phyloP scores from a whole-genome alignment of 2,329 filamentous ascomycete genomes.

The Colletotrichum cordylinicola region DNA sequence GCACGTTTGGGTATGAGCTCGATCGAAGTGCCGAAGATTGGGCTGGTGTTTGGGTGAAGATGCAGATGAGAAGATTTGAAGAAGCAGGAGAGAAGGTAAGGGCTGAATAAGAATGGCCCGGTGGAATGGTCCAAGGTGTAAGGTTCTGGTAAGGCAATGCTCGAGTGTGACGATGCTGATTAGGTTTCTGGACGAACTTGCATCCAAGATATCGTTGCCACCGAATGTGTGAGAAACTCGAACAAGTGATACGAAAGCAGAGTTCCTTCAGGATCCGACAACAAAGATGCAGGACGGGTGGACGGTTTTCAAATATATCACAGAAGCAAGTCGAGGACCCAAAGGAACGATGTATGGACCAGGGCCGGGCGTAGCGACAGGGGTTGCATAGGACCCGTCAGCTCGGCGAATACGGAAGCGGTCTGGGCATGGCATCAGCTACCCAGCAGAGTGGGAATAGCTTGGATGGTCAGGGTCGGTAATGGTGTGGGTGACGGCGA shows the following conservation, averaged over 20 bases:
- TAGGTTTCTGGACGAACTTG: constrained; percentile 15
- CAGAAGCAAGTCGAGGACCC: constrained; percentile 10
- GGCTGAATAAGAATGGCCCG: neutral
- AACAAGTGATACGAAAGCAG: neutral
- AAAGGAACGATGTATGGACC: constrained; percentile 18
- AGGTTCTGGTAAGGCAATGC: neutral
- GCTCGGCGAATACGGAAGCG: constrained; percentile 22
- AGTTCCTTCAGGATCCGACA: constrained; percentile 5
- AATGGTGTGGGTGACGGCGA: constrained; percentile 19
- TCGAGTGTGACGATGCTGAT: neutral
- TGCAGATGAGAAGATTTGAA: neutral
- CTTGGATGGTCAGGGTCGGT: constrained; percentile 20
- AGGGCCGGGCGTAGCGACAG: constrained; percentile 11
- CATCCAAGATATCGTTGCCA: neutral
- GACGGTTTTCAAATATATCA: constrained; percentile 22
- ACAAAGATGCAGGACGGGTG: neutral
- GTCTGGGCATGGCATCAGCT: constrained; percentile 23
- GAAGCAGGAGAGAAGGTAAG: neutral
- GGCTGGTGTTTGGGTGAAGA: neutral
- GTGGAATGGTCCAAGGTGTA: neutral
- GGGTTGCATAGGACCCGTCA: constrained; percentile 20
- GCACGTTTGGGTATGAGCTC: neutral
- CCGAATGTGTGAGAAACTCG: neutral
- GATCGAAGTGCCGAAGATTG: neutral
- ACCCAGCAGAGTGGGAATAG: constrained; percentile 20